phyloP scores from a whole-genome alignment of 768 basidiomycete genomes.

The Mycena capillaripes region DNA sequence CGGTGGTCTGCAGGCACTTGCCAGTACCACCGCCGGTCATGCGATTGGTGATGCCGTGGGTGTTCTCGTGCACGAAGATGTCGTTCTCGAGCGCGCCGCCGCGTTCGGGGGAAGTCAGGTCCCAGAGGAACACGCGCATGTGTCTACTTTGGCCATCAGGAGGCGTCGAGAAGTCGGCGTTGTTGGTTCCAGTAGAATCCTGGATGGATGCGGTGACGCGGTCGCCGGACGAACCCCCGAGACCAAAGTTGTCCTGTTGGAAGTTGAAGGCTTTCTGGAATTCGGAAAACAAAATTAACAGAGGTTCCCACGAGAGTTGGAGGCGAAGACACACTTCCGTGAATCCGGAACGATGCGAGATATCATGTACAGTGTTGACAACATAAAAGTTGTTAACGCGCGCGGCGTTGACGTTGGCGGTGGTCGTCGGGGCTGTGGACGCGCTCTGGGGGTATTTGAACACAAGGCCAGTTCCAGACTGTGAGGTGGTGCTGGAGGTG shows the following conservation, averaged over 20 bases:
- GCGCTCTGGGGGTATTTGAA: constrained; percentile 52
- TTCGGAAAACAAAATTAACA: no score
- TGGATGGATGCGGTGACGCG: constrained; percentile 68
- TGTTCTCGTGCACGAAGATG: constrained; percentile 55
- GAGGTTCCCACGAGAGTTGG: no score
- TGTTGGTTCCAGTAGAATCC: constrained; percentile 60
- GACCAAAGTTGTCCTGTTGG: constrained; percentile 71
- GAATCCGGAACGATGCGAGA: constrained; percentile 59
- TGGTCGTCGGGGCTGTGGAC: constrained; percentile 38
- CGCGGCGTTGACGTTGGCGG: constrained; percentile 54
- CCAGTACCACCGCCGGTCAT: constrained; percentile 66
- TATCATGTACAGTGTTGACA: constrained; percentile 68
- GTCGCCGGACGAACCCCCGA: constrained; percentile 66
- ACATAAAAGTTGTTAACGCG: constrained; percentile 1
- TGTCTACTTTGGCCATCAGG: constrained; percentile 50
- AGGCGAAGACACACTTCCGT: no score
- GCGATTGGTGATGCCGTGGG: constrained; percentile 56
- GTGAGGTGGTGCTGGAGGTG: constrained; percentile 44
- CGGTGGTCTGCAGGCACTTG: constrained; percentile 72
- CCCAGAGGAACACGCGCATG: constrained; percentile 23
- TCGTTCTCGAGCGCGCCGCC: constrained; percentile 26
- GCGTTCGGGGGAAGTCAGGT: background rate
- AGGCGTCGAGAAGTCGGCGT: constrained; percentile 59
- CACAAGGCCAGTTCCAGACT: constrained; percentile 48
- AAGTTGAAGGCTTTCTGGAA: constrained; percentile 58